Percentiles rank a stretch among this genome's conserved stretches.
These are phyloP conservation scores for Stropharia rugosoannulata DNA, from an alignment of 768 basidiomycete species.

Conservation along the genomic window DNA sequence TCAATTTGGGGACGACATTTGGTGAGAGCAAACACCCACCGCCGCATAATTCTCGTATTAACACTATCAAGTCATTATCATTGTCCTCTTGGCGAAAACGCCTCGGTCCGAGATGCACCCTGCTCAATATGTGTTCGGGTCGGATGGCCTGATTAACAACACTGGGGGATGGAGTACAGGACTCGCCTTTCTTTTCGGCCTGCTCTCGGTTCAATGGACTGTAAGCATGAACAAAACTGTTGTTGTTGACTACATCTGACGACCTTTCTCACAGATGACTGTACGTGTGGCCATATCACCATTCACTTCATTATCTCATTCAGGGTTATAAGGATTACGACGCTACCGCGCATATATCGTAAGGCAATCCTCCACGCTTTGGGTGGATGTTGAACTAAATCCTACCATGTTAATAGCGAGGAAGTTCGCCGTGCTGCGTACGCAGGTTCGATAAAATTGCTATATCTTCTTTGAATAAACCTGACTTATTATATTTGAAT, in stretches of 20 bases:
- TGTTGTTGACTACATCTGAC: slow-evolving; percentile 14
- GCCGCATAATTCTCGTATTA: neutral
- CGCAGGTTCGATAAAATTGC: slow-evolving; percentile 44
- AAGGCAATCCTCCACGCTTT: slow-evolving; percentile 23
- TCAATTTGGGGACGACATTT: slow-evolving; percentile 81
- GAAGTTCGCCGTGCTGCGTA: slow-evolving; percentile 81
- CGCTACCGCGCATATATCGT: slow-evolving; percentile 82
- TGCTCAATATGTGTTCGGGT: slow-evolving; percentile 78
- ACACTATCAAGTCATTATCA: slow-evolving; percentile 66
- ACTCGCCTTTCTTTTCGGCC: slow-evolving; percentile 80
- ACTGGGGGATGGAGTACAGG: slow-evolving; percentile 81
- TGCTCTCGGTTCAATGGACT: slow-evolving; percentile 88
- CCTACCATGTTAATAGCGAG: slow-evolving; percentile 43
- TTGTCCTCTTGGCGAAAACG: slow-evolving; percentile 77
- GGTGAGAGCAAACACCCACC: slow-evolving; percentile 32
- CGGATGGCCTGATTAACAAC: slow-evolving; percentile 70
- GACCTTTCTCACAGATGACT: slow-evolving; percentile 47
- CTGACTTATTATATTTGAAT: slow-evolving; percentile 7
- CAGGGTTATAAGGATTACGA: slow-evolving; percentile 60
- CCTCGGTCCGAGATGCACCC: slow-evolving; percentile 77
- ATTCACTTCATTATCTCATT: neutral
- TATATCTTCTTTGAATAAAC: neutral
- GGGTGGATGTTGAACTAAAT: neutral
- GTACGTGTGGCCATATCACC: slow-evolving; percentile 28
- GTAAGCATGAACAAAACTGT: slow-evolving; percentile 35